These are phyloP conservation scores for Beverwykella pulmonaria DNA, from an alignment of 495 filamentous ascomycete species.

Conservation along the genomic window DNA sequence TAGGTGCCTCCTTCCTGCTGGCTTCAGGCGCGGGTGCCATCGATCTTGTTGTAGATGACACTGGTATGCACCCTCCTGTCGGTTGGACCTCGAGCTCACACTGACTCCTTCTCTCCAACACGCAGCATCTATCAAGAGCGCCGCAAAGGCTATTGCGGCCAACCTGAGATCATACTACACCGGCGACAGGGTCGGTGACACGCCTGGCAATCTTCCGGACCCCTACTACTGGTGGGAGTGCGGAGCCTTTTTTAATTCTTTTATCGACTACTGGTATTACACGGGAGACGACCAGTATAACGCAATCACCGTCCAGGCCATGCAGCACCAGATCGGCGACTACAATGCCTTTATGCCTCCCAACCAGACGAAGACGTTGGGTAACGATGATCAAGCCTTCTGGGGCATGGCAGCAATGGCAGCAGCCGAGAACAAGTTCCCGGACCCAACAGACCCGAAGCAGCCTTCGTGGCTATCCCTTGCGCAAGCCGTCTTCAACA, in stretches of 20 bases:
- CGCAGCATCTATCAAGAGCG: slow-evolving; percentile 44
- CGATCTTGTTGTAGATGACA: slow-evolving; percentile 24
- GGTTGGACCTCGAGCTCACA: background rate
- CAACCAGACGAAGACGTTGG: slow-evolving; percentile 51
- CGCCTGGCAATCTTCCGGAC: slow-evolving; percentile 46
- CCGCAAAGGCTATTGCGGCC: slow-evolving; percentile 41
- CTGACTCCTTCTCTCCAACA: background rate
- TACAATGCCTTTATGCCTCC: slow-evolving; percentile 56
- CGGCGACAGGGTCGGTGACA: slow-evolving; percentile 50
- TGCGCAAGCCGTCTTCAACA: slow-evolving; percentile 78
- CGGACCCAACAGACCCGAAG: slow-evolving; percentile 48
- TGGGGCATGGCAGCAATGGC: slow-evolving; percentile 62
- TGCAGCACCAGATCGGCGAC: slow-evolving; percentile 54
- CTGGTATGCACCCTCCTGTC: slow-evolving; percentile 21
- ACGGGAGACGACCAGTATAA: slow-evolving; percentile 61
- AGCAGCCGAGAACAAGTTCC: slow-evolving; percentile 56
- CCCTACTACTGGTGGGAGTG: slow-evolving; percentile 56
- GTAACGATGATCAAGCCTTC: slow-evolving; percentile 63
- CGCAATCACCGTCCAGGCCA: slow-evolving; percentile 52
- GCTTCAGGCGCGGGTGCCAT: slow-evolving; percentile 30
- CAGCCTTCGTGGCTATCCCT: slow-evolving; percentile 71
- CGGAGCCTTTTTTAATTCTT: slow-evolving; percentile 53
- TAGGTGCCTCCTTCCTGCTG: slow-evolving; percentile 29
- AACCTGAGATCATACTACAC: slow-evolving; percentile 51
- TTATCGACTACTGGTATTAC: slow-evolving; percentile 60